Percentiles rank a stretch among this genome's conserved stretches.
Conservation (phyloP, 164 flowering plant genomes). For the Vitis labrusca region DNA sequence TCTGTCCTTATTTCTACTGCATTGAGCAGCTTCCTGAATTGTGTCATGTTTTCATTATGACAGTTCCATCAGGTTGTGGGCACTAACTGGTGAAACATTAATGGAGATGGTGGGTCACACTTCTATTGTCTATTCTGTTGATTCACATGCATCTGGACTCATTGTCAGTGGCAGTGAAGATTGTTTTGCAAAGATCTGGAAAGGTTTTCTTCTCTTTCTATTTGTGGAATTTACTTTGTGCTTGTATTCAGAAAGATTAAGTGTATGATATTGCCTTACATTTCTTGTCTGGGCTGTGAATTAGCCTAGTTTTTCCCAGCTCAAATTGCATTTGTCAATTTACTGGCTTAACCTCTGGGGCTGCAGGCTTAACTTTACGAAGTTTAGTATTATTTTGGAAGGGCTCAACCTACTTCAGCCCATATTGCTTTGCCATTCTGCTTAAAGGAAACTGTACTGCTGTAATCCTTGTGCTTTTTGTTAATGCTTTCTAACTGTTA, state of each 20-base stretch:
- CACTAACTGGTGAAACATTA: constrained; percentile 72
- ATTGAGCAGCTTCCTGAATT: neutral
- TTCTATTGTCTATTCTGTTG: constrained; percentile 92
- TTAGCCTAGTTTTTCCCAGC: too few species aligned
- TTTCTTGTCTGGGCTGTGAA: too few species aligned
- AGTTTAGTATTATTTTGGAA: too few species aligned
- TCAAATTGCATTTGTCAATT: too few species aligned
- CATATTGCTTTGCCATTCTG: too few species aligned
- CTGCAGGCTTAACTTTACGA: too few species aligned
- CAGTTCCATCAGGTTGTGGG: constrained; percentile 93
- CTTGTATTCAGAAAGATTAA: neutral
- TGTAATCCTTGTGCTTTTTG: too few species aligned
- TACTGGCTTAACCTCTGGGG: too few species aligned
- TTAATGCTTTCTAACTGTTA: too few species aligned
- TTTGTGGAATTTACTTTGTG: neutral
- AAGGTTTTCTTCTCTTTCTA: constrained; percentile 46
- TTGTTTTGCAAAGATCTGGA: constrained; percentile 91
- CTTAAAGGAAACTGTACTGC: too few species aligned
- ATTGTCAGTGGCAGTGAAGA: constrained; percentile 96
- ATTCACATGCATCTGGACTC: constrained; percentile 82
- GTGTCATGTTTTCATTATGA: constrained; percentile 11
- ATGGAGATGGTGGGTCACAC: constrained; percentile 99
- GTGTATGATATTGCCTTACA: neutral
- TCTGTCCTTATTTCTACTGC: neutral
- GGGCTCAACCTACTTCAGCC: too few species aligned